Base-by-base conservation (phyloP, 345 rosid genomes). In the Boechera divaricarpa region DNA sequence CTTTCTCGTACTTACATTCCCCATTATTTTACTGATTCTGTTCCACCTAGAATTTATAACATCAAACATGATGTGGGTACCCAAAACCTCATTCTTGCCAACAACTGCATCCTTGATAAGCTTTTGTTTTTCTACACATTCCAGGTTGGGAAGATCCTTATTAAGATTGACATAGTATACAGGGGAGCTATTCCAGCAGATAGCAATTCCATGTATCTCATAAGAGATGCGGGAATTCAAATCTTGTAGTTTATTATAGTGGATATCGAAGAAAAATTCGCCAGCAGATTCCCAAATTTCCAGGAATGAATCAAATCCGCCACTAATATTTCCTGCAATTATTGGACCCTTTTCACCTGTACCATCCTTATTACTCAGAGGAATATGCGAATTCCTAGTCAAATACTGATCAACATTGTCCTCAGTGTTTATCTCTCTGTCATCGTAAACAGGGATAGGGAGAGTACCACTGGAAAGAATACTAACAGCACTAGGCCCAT, bases 261-360 rank as follows among this genome's bases (percentile, higher is more conserved):
- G 98, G 65, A 94, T 63, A 39, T 94, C 98, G 85, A 94, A 94
- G 83, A 75, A 90, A 79, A 89, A 94, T 56, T 92, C 97, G n/a
- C 28, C 60, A 69, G 77, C 67, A 60, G 86, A 69, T 51, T 83
- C 88, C 98, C 97, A 92, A 61, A 86, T 81, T 77, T 86, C 90
- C 92, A 94, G 83, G 86, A 94, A 94, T 82, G 85, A 82, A 81
- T 94, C 98, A 75, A 94, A 81, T 76, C 98, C 98, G 49, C 97
- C 98, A 24, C 82, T 63, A 52, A 67, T 58, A 79, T 73, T 89
- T 67, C 83, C 82, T 67, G 94, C 95, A 81, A 78, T 84, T 70
- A 85, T 63, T 74, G 98, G 98, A 56, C 98, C 91, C 77, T 86
- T 89, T 72, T 78, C 88, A 64, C 82, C 79, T 57, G 74, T 70